A percentile compares a stretch with the other conserved stretches of the same genome.
Conservation (phyloP, 2,329 filamentous ascomycete genomes). For the Aspergillus niger region DNA sequence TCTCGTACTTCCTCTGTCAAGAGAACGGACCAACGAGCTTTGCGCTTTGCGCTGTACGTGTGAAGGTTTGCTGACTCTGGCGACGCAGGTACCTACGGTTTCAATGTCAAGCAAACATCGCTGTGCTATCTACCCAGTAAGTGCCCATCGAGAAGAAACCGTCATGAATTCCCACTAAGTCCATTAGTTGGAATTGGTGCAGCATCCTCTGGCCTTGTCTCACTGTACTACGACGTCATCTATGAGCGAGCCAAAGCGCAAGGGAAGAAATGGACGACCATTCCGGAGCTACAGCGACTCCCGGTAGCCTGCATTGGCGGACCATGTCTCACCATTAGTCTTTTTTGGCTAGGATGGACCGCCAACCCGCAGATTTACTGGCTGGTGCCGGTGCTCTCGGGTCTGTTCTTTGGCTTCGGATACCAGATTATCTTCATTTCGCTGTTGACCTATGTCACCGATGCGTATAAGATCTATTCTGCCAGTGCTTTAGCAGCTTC, state of each 20-base stretch:
- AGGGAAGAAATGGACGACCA: slow-evolving; percentile 58
- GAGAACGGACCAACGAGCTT: neutral
- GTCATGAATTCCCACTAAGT: slow-evolving; percentile 4
- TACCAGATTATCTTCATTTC: slow-evolving; percentile 67
- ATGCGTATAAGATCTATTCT: slow-evolving; percentile 68
- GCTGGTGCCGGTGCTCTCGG: slow-evolving; percentile 60
- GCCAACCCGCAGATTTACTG: slow-evolving; percentile 53
- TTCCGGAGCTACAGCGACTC: slow-evolving; percentile 64
- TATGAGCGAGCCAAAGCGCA: slow-evolving; percentile 55
- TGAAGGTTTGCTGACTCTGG: neutral
- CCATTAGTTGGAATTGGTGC: slow-evolving; percentile 62
- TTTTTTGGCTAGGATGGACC: slow-evolving; percentile 63
- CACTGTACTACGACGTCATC: slow-evolving; percentile 65
- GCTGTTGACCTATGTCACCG: slow-evolving; percentile 65
- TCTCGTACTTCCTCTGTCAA: fast-evolving
- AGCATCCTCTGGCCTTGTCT: slow-evolving; percentile 60
- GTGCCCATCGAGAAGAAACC: neutral
- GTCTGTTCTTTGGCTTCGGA: slow-evolving; percentile 63
- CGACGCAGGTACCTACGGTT: slow-evolving; percentile 56
- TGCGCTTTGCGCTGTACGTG: neutral
- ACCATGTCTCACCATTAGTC: slow-evolving; percentile 57
- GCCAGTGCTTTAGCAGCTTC: slow-evolving; percentile 59
- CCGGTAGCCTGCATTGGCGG: slow-evolving; percentile 72
- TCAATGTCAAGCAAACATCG: slow-evolving; percentile 65
- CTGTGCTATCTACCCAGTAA: slow-evolving; percentile 66